These are phyloP conservation scores for Pythium scleroteichum DNA, from an alignment of 352 stramenopile species.

Conservation along the genomic window DNA sequence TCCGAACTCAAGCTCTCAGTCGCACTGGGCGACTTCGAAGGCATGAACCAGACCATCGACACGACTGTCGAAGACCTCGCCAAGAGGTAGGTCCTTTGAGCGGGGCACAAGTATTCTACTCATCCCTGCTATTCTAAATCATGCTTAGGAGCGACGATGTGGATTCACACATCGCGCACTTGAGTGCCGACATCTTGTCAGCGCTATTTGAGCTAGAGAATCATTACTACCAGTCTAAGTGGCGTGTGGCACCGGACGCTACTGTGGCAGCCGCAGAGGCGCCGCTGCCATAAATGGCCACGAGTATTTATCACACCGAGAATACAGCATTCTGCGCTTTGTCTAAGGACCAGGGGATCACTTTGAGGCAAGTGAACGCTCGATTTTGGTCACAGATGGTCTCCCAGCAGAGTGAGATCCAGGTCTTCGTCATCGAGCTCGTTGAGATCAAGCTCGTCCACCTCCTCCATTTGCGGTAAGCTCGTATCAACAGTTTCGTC, in stretches of 20 bases:
- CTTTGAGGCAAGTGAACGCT: neutral
- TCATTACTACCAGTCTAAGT: slow-evolving; percentile 86
- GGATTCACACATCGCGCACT: slow-evolving; percentile 72
- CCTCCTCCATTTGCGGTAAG: slow-evolving; percentile 16
- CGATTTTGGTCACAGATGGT: neutral
- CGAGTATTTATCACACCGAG: slow-evolving; percentile 7
- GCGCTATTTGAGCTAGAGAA: slow-evolving; percentile 82
- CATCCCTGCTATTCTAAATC: neutral
- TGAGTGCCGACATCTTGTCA: slow-evolving; percentile 78
- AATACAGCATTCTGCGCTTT: neutral
- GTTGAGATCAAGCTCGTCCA: slow-evolving; percentile 20
- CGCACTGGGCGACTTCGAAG: slow-evolving; percentile 79
- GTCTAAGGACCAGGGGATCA: no score
- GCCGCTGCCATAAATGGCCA: neutral
- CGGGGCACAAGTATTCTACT: neutral
- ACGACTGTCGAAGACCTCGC: slow-evolving; percentile 64
- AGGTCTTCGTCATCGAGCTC: slow-evolving; percentile 35
- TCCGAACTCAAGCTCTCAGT: slow-evolving; percentile 84
- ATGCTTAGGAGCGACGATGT: slow-evolving; percentile 69
- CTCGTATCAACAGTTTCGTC: slow-evolving; percentile 23
- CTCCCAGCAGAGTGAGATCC: slow-evolving; percentile 22
- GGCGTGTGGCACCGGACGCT: slow-evolving; percentile 41
- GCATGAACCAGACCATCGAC: slow-evolving; percentile 86
- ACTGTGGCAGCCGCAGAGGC: neutral
- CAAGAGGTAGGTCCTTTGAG: slow-evolving; percentile 42